Base-by-base conservation (phyloP, 257 asterid genomes). In the Nicotiana tabacum region DNA sequence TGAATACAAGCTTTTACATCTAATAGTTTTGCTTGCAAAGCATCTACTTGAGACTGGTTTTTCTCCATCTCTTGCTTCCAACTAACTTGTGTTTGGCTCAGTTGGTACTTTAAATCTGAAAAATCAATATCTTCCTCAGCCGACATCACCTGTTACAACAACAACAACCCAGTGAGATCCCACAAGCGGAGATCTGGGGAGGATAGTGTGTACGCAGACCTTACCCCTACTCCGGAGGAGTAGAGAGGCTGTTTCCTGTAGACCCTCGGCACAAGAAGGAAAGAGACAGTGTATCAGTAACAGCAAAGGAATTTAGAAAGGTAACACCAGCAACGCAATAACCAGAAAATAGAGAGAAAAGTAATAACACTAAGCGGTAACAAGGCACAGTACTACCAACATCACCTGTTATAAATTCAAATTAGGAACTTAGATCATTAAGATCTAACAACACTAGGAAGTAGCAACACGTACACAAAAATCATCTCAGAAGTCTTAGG, bases 21-120 rank as follows among this genome's bases (percentile, higher is more conserved):
- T 11, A 84, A 80, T 85, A 91, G 86, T 82, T 92, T 94, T 82
- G 87, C 93, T 86, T 93, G 95, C 90, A 94, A 87, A 32, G 88
- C 87, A 72, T 91, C 95, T 64, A 90, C 91, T 85, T 88, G 92
- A 80, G 89, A 84, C 85, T 88, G 92, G 84, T 87, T 91, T 87
- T 84, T 87, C 72, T 87, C 95, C 92, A 95, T 90, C 85, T 89
- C 95, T 87, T 90, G 92, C 81, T 91, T 89, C 98, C 94, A 92
- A 78, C 83, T 89, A 65, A 80, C 46, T 30, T 87, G 91, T 66
- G 90, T 87, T 69, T 83, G 89, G 85, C 85, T 83, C 77, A 93
- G 77, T 85, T 87, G 91, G 64, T 88, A 84, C 77, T 87, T 88
- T 85, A 90, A 85, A 83, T 85, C 88, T 82, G 92, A 57, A 81